Evolutionary conservation across 2,329 filamentous ascomycete species (phyloP), one percentile per base, ranked within the genome.

Genomic region (Neofusicoccum ribis): DNA sequence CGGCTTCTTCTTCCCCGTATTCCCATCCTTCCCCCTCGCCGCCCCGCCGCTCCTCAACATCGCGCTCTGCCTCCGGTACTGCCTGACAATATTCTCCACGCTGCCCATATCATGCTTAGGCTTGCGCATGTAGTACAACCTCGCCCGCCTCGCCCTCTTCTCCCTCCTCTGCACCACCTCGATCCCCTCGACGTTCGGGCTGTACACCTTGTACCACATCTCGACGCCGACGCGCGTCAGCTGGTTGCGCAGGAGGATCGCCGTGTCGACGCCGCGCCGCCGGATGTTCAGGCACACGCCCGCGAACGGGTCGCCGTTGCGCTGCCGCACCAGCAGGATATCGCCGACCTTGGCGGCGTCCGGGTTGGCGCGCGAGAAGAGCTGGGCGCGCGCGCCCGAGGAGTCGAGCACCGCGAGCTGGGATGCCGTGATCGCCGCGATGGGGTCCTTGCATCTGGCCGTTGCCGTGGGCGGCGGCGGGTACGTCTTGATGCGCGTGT

Each of bases 151-250:
- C 69, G 92, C 92, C 77, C 92, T 87, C 89, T 93, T 95, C 74
- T 87, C 85, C 69, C 88, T 86, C 72, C 94, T 85, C 86, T 96
- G 92, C 78, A 98, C 91, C 72, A 99, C 90, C 81, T 99, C 94
- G 73, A 99, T 92, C 69, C 91, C 92, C 76, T 91, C 88, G 37
- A 98, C 90, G 74, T 91, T 90, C 67, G 94, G 94, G 74, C 88
- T 91, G 83, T 95, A 98, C 66, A 98, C 84, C 84, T 99, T 99
- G 80, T 91, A 93, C 89, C 92, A 97, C 92, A 97, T 95, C 85
- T 99, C 95, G 67, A 97, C 92, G 67, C 92, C 91, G 6, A 96
- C 87, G 71, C 91, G 87, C 70, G 92, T 93, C 71, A 99, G 82
- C 75, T 96, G 89, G 72, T 94, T 94, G 65, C 95, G 87, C 67